Evolutionary conservation across 768 basidiomycete species (phyloP).

Genomic region (Leucocoprinus sp.): DNA sequence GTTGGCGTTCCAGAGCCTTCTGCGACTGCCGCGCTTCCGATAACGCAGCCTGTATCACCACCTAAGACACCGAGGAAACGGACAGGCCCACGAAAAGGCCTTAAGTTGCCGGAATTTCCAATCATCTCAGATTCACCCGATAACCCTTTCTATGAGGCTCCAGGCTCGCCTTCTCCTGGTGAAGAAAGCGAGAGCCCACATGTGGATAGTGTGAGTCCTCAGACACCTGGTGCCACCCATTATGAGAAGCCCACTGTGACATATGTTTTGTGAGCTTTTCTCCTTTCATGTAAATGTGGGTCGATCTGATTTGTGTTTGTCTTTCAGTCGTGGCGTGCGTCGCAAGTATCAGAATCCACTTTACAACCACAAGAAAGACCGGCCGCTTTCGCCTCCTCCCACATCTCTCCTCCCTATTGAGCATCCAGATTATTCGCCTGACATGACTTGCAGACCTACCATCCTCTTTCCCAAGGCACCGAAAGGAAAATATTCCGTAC

Average conservation of each 20-base stretch:
- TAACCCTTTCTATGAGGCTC: constrained; percentile 53
- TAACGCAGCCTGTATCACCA: constrained; percentile 23
- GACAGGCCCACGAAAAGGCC: constrained; percentile 10
- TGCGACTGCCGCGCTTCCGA: constrained; percentile 11
- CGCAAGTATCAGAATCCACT: constrained; percentile 57
- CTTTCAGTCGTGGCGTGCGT: constrained; percentile 56
- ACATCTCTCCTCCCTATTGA: constrained; percentile 48
- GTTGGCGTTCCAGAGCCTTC: constrained; percentile 8
- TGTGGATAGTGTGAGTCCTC: constrained; percentile 21
- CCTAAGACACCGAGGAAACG: constrained; percentile 32
- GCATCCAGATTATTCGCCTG: constrained; percentile 60
- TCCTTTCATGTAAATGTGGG: constrained; percentile 23
- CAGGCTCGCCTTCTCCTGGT: constrained; percentile 23
- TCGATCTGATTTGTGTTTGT: not conserved
- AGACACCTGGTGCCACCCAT: constrained; percentile 30
- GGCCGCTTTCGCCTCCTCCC: constrained; percentile 35
- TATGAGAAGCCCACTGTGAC: constrained; percentile 57
- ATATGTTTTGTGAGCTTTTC: constrained; percentile 60
- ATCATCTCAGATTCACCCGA: constrained; percentile 50
- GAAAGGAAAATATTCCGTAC: constrained; percentile 9
- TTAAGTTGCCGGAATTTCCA: constrained; percentile 6
- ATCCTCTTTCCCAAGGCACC: constrained; percentile 41
- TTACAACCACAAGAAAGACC: constrained; percentile 36
- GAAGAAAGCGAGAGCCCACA: constrained; percentile 26
- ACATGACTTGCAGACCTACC: constrained; percentile 45